These are phyloP conservation scores for Eucalyptus cladocalyx DNA, from an alignment of 345 rosid species.

Conservation along the genomic window DNA sequence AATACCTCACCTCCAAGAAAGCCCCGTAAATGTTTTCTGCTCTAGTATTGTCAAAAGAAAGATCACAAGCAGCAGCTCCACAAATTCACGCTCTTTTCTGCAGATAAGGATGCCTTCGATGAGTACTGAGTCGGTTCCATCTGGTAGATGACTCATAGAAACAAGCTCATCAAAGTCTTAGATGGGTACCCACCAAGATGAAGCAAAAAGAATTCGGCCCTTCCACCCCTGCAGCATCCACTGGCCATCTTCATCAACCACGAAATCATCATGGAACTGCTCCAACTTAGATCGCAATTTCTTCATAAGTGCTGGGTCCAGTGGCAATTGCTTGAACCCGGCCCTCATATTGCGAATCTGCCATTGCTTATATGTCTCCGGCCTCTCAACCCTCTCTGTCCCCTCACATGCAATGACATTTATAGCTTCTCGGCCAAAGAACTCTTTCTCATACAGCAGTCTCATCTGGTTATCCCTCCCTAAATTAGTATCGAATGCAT, in stretches of 20 bases:
- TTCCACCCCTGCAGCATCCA: constrained; percentile 92
- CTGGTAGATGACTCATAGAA: neutral
- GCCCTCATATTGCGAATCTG: constrained; percentile 42
- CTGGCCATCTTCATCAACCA: constrained; percentile 33
- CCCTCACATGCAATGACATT: constrained; percentile 78
- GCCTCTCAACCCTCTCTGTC: constrained; percentile 64
- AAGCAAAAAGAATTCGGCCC: constrained; percentile 57
- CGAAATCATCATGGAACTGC: constrained; percentile 39
- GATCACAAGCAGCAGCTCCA: neutral
- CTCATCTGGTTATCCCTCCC: constrained; percentile 39
- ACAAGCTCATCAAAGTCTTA: neutral
- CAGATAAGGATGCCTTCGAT: neutral
- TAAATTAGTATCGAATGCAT: constrained; percentile 37
- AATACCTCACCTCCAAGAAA: neutral
- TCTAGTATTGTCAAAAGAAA: neutral
- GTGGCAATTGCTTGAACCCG: constrained; percentile 53
- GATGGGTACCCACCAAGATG: constrained; percentile 54
- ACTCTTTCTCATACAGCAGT: constrained; percentile 55
- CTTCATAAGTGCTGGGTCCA: constrained; percentile 25
- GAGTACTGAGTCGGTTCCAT: neutral
- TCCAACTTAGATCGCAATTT: constrained; percentile 26
- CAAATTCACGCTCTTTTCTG: neutral
- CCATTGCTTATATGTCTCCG: constrained; percentile 88
- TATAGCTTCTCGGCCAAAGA: constrained; percentile 45
- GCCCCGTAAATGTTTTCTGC: neutral